Conservation (phyloP, 352 stramenopile genomes). For the Stephanocyclus meneghinianus region DNA sequence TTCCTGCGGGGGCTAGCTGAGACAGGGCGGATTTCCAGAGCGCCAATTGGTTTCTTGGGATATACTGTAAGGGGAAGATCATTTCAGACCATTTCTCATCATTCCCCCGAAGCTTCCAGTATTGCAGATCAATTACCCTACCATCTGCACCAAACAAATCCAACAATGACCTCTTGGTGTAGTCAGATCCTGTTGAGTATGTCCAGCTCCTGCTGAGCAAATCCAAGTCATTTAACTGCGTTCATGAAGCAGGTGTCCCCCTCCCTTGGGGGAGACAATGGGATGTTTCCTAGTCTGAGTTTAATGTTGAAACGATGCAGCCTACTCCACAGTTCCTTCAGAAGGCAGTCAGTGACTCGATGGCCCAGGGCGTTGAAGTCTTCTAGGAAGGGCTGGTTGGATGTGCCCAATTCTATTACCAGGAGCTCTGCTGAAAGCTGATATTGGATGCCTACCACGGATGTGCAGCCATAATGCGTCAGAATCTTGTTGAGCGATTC, state of each 20-base stretch:
- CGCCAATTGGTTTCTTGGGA: not conserved
- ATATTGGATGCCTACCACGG: not conserved
- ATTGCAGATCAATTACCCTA: conserved; percentile 12
- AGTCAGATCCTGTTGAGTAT: conserved; percentile 20
- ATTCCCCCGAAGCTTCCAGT: not conserved
- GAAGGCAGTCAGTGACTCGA: conserved; percentile 10
- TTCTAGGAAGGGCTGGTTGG: conserved; percentile 7
- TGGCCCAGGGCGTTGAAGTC: not conserved
- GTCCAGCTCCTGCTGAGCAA: not conserved
- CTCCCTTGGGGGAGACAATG: conserved; percentile 4
- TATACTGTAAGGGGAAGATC: conserved; percentile 7
- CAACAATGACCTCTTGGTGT: conserved; percentile 20
- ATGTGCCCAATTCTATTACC: conserved; percentile 22
- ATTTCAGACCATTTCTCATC: conserved; percentile 8
- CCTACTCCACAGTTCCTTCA: conserved; percentile 31
- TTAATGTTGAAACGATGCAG: conserved; percentile 16
- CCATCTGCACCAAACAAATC: conserved; percentile 14
- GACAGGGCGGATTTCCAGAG: conserved; percentile 6
- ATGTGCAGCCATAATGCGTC: conserved; percentile 26
- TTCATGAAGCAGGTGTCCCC: conserved; percentile 32
- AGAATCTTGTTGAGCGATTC: conserved; percentile 18
- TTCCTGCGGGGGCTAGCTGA: conserved; percentile 10
- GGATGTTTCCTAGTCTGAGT: conserved; percentile 9
- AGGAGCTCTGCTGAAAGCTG: conserved; percentile 10
- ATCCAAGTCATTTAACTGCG: not conserved